These are phyloP conservation scores for Vigna unguiculata DNA, from an alignment of 306 rosid genomes.

Conservation along the genomic window DNA sequence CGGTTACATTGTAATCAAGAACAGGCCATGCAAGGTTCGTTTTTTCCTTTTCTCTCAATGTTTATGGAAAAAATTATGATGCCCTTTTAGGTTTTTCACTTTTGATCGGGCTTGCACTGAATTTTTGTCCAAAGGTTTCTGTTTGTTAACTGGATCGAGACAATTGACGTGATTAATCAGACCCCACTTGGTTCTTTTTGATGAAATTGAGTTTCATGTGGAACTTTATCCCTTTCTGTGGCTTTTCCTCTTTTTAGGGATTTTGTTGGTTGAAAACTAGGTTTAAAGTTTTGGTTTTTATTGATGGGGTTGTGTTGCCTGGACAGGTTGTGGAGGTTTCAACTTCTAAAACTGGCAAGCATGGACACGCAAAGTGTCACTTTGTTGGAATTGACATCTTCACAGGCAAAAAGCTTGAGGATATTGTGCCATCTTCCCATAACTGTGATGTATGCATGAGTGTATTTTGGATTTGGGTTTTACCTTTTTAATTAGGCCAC, in stretches of 20 bases:
- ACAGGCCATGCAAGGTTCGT: slow-evolving; percentile 93
- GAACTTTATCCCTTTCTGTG: not conserved
- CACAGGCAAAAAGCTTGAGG: slow-evolving; percentile 92
- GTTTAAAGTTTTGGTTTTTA: slow-evolving; percentile 19
- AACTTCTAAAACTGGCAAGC: slow-evolving; percentile 97
- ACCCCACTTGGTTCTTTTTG: slow-evolving; percentile 1
- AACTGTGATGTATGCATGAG: slow-evolving; percentile 80
- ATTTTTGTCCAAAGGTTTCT: not conserved
- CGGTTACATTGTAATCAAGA: slow-evolving; percentile 89
- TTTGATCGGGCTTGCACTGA: not conserved
- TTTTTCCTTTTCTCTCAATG: not conserved
- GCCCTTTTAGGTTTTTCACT: not conserved
- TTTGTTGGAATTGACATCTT: slow-evolving; percentile 95
- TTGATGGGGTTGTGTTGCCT: slow-evolving; percentile 8
- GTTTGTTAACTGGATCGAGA: not conserved
- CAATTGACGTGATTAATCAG: slow-evolving; percentile 11
- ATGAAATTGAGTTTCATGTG: slow-evolving; percentile 15
- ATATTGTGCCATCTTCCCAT: slow-evolving; percentile 98
- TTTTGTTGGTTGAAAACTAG: not conserved
- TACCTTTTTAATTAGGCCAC: not conserved
- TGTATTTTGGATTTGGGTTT: slow-evolving; percentile 27
- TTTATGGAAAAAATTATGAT: not conserved
- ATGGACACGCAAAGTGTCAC: slow-evolving; percentile 98
- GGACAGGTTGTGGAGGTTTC: slow-evolving; percentile 96
- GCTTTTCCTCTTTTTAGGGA: not conserved